phyloP scores from a whole-genome alignment of 305 asterid genomes.

The Fraxinus floribunda region DNA sequence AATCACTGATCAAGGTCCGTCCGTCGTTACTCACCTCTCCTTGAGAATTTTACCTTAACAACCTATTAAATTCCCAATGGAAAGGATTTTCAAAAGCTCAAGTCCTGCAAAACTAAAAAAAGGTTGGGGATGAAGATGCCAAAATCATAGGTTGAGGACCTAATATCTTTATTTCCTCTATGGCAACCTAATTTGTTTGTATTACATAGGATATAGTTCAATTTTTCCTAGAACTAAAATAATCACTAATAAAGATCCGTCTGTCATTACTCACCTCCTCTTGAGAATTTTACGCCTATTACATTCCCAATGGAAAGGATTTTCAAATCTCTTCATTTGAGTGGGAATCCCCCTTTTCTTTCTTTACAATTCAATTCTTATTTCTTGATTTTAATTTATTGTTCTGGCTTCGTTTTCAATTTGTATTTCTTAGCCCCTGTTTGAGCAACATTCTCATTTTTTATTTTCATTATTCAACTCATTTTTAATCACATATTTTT shows the following conservation, averaged over 20 bases:
- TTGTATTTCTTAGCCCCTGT: not conserved
- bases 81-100: not conserved
- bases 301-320: not conserved
- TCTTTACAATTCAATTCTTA: not conserved
- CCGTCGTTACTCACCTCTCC: not conserved
- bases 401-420: not conserved
- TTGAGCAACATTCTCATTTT: too few species aligned
- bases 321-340: not conserved
- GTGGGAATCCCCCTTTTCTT: not conserved
- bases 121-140: not conserved
- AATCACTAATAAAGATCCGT: not conserved
- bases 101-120: not conserved
- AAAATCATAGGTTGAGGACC: not conserved
- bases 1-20: not conserved
- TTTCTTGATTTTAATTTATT: not conserved
- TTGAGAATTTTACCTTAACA: not conserved
- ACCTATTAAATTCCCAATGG: not conserved
- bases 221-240: not conserved
- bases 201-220: not conserved
- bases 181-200: not conserved
- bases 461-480: too few species aligned
- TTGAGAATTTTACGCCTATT: not conserved
- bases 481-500: too few species aligned
- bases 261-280: too few species aligned
- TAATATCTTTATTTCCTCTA: not conserved